Base-by-base conservation (phyloP, 192 early-diverging fungal species). In the Coemansia nantahalensis region DNA sequence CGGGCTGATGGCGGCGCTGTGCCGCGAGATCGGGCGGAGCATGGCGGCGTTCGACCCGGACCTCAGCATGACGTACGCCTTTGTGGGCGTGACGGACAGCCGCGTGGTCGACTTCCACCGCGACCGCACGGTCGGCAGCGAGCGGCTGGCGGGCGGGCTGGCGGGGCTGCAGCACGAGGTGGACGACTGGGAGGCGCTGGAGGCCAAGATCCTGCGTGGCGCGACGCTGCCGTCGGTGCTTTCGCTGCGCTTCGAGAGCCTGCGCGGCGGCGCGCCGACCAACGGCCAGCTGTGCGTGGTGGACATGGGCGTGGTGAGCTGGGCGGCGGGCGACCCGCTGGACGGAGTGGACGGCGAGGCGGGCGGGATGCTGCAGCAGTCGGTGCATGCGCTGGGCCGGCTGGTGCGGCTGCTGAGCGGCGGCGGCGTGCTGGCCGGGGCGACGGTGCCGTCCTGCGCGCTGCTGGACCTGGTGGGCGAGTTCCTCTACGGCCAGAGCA, bases 41-140 rank as follows among this genome's bases (percentile, higher is more conserved):
- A 77, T 77, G 65, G 49, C 57, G 18, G 53, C 53, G 19, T 52
- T 46, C 26, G 65, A 77, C 42, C 59, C 71, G 13, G 72, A 76
- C 39, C 23, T 77, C 45, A 62, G 62, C 57, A 77, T 77, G 66
- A 77, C 73, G 14, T 77, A 77, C 30, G 66, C 66, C 14, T 77
- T 69, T 49, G 50, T 77, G 30, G 73, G 73, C 8, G 34, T 77
- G 8, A 77, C 73, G 1, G 73, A 77, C 52, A 45, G 30, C 54
- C 64, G 65, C 34, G 45, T 69, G 10, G 52, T 77, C 12, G 66
- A 77, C 51, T 62, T 77, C 14, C 66, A 69, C 38, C 48, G 59
- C 24, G 73, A 69, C 45, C 57, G 66, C 30, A 65, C 28, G 34
- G 53, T 77, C 10, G 51, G 30, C 24, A 13, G 41, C 1, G 65